These are phyloP conservation scores for Venturia asperata DNA, from an alignment of 2,329 filamentous ascomycete genomes.

Conservation along the genomic window DNA sequence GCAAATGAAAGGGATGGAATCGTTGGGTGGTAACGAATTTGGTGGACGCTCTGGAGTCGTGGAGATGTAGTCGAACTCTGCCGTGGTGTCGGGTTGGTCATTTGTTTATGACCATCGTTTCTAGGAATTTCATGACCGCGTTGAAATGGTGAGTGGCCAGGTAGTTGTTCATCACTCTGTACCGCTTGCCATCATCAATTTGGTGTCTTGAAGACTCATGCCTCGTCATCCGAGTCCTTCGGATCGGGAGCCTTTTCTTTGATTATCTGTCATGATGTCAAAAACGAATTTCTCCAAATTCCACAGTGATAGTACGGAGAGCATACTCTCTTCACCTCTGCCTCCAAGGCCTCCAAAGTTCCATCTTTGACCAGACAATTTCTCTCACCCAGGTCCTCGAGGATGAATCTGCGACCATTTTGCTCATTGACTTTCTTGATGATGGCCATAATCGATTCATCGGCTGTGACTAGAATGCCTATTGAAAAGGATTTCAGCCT, in stretches of 20 bases:
- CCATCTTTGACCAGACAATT: constrained; percentile 68
- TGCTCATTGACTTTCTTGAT: constrained; percentile 65
- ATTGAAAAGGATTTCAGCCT: not conserved
- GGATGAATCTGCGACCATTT: constrained; percentile 62
- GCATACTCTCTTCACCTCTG: constrained; percentile 57
- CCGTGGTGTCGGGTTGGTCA: not conserved
- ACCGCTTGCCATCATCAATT: not conserved
- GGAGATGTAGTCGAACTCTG: not conserved
- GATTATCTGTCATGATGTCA: constrained; percentile 29
- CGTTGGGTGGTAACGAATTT: constrained; percentile 1
- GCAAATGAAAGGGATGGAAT: constrained; percentile 37
- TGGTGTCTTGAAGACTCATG: not conserved
- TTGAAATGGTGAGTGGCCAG: too few relatives aligned
- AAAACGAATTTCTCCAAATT: too few relatives aligned
- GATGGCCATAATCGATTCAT: constrained; percentile 82
- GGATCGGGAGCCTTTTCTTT: constrained; percentile 32
- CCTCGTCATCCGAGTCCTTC: constrained; percentile 31
- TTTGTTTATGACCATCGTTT: too few relatives aligned
- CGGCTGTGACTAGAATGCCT: constrained; percentile 72
- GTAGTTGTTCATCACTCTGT: not conserved
- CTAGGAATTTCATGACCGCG: too few relatives aligned
- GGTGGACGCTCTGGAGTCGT: not conserved
- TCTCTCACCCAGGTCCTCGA: constrained; percentile 72
- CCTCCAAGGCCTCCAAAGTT: constrained; percentile 62
- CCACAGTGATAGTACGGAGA: not conserved